phyloP scores from a whole-genome alignment of 2,329 filamentous ascomycete genomes.

The Tolypocladium cylindrosporum region DNA sequence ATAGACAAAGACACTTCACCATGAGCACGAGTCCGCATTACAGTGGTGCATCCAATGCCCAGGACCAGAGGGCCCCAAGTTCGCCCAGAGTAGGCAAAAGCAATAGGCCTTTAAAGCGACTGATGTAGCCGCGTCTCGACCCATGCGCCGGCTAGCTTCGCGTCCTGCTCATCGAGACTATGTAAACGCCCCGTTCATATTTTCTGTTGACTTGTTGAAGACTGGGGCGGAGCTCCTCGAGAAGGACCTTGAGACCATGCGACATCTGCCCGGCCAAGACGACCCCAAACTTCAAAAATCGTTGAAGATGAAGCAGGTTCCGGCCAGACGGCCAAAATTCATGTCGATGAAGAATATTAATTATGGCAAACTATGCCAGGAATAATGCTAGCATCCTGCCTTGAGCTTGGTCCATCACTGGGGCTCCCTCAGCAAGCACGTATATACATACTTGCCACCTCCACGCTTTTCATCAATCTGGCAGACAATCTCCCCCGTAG shows the following conservation, averaged over 20 bases:
- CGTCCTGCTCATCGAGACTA: constrained; percentile 36
- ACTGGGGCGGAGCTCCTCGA: constrained; percentile 41
- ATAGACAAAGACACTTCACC: constrained; percentile 48
- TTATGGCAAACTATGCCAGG: too few species aligned
- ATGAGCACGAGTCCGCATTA: constrained; percentile 69
- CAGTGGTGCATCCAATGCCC: constrained; percentile 52
- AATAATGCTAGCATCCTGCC: too few species aligned
- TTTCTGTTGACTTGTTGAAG: too few species aligned
- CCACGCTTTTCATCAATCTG: not conserved
- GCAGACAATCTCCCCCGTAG: not conserved
- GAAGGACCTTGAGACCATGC: constrained; percentile 58
- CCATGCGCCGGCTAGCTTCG: constrained; percentile 33
- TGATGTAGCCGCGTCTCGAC: constrained; percentile 31
- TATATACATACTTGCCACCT: not conserved
- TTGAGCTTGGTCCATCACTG: not conserved
- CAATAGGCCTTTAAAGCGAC: constrained; percentile 11
- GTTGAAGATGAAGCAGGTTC: constrained; percentile 7
- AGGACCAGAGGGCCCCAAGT: constrained; percentile 57
- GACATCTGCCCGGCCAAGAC: constrained; percentile 24
- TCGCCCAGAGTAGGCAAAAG: constrained; percentile 36
- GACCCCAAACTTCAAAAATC: constrained; percentile 18
- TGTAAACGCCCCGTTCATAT: constrained; percentile 38
- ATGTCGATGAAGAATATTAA: not conserved
- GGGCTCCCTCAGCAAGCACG: constrained; percentile 1
- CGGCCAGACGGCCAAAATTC: not conserved